Conservation (phyloP, 805 yeast genomes). For the Ogataea methylovora region DNA sequence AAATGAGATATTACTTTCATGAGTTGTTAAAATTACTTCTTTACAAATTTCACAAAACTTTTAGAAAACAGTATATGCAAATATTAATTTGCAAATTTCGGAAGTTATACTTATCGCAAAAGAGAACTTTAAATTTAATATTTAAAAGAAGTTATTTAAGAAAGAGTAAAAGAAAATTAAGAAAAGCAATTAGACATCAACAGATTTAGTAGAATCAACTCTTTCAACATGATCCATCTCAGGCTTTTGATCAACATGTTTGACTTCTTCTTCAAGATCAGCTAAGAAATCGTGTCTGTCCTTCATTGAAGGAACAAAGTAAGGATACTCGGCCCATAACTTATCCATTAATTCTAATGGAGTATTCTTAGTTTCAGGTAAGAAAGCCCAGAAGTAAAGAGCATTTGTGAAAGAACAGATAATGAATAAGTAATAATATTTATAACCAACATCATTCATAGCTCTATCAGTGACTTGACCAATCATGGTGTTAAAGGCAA, state of each 20-base stretch:
- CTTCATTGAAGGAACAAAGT: constrained; percentile 6
- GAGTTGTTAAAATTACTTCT: too few relatives aligned
- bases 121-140: too few relatives aligned
- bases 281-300: constrained; percentile 3
- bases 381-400: constrained; percentile 23
- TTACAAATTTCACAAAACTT: too few relatives aligned
- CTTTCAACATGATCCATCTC: constrained; percentile 2
- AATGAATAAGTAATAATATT: constrained; percentile 17
- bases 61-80: too few relatives aligned
- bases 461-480: constrained; percentile 25
- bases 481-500: constrained; percentile 27
- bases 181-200: neutral
- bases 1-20: too few relatives aligned
- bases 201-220: neutral
- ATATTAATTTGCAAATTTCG: too few relatives aligned
- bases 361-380: constrained; percentile 24
- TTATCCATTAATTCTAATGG: constrained; percentile 9
- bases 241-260: constrained; percentile 4
- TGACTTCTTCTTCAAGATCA: constrained; percentile 6
- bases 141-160: too few relatives aligned
- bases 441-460: constrained; percentile 18
- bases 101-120: too few relatives aligned
- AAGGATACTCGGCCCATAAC: constrained; percentile 5
- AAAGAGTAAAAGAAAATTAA: too few relatives aligned
- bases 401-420: constrained; percentile 21